phyloP scores from a whole-genome alignment of 106 monocot genomes.

The Dendrobium huoshanense region DNA sequence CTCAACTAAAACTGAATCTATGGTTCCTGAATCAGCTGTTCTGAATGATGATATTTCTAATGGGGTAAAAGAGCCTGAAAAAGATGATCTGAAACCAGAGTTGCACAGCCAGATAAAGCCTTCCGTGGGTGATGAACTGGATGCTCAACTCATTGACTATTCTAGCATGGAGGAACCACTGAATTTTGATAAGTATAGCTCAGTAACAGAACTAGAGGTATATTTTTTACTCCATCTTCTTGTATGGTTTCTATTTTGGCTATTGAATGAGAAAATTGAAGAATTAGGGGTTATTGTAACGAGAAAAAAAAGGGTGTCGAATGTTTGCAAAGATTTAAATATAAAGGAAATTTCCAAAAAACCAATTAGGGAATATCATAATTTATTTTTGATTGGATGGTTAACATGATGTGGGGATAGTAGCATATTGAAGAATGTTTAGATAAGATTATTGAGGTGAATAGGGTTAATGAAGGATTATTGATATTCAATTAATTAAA shows the following conservation, averaged over 20 bases:
- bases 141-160: neutral
- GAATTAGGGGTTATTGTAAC: neutral
- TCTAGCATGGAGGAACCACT: constrained; percentile 37
- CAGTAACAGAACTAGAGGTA: constrained; percentile 78
- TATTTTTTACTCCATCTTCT: neutral
- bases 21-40: constrained; percentile 3
- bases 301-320: neutral
- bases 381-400: neutral
- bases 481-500: neutral
- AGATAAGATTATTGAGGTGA: neutral
- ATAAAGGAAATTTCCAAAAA: neutral
- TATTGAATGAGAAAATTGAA: neutral
- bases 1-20: constrained; percentile 20
- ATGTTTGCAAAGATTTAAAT: neutral
- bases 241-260: neutral
- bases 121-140: neutral
- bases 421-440: neutral
- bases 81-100: constrained; percentile 6
- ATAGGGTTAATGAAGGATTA: neutral
- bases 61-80: constrained; percentile 13
- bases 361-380: neutral
- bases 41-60: constrained; percentile 11
- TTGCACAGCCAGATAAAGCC: constrained; percentile 1
- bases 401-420: neutral
- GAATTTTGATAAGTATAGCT: constrained; percentile 40